Base-by-base conservation (phyloP, 169 alveolate genomes). In the Perkinsus marinus region DNA sequence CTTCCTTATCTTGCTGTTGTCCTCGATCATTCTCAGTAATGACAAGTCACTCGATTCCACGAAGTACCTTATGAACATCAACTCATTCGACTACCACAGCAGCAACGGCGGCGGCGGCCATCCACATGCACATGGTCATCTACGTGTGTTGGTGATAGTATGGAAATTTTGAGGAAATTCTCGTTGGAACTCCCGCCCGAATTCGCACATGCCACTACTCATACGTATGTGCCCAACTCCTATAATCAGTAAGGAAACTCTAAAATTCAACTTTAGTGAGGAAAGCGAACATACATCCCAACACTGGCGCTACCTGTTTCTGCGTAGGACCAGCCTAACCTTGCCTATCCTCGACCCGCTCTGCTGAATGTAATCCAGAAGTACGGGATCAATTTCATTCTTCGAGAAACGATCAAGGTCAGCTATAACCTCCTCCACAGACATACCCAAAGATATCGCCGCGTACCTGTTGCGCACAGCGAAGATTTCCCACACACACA, bases 361-460 rank as follows among this genome's bases (percentile, higher is more conserved):
- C 0, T 68, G 39, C 79, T 57, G 79, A 30, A 57, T 57, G 79
- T 57, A 57, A 7, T 57, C 79, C 34, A 13, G 79, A 57, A 57
- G 79, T 2, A 57, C 79, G 5, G 79, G 79, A 57, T 57, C 79
- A 90, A 68, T 91, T 93, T 57, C 36, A 26, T 98, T 98, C 95
- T 99, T 99, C 39, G 98, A 95, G 90, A 98, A 95, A 93, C 96
- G 96, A 90, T 97, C 97, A 68, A 99, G 95, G 90, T 97, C 97
- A 68, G 93, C 90, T 41, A 98, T 94, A 39, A 99, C 96, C 90
- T 98, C 98, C 90, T 98, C 98, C 90, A 98, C 96, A 2, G 98
- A 95, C 57, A 98, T 95, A 39, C 99, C 99, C 69, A 98, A 98
- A 36, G 99, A 96, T 91, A 98, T 98, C 0, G 99, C 99, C 34